phyloP scores from a whole-genome alignment of 805 yeast species.

The Suhomyces tanzawaensis region DNA sequence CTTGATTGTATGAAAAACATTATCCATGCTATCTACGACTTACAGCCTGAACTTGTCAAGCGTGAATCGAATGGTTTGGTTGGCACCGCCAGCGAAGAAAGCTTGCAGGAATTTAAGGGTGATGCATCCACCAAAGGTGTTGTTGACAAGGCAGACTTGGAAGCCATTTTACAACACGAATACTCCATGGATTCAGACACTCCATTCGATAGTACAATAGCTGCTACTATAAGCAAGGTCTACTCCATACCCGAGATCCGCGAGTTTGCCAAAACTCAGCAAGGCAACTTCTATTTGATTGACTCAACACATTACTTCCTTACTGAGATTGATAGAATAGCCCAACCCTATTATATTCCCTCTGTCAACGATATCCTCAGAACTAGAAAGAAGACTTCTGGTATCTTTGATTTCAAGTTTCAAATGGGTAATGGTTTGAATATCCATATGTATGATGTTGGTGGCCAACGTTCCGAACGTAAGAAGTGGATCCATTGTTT shows the following conservation, averaged over 20 bases:
- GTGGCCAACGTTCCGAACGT: conserved; percentile 94
- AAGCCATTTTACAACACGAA: conserved; percentile 45
- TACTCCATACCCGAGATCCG: conserved; percentile 60
- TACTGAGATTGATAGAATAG: conserved; percentile 60
- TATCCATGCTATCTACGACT: conserved; percentile 61
- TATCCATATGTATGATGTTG: conserved; percentile 69
- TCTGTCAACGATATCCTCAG: conserved; percentile 74
- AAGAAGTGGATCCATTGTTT: conserved; percentile 97
- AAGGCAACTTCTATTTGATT: conserved; percentile 73
- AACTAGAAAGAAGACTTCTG: conserved; percentile 89
- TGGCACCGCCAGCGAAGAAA: conserved; percentile 6
- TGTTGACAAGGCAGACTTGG: conserved; percentile 37
- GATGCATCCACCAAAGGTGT: conserved; percentile 10
- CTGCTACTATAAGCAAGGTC: conserved; percentile 47
- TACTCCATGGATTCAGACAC: conserved; percentile 53
- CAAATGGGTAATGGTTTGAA: conserved; percentile 57
- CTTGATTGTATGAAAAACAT: conserved; percentile 73
- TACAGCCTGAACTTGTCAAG: conserved; percentile 39
- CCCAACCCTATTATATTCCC: conserved; percentile 63
- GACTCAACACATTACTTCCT: conserved; percentile 84
- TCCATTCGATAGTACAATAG: conserved; percentile 49
- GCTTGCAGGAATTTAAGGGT: conserved; percentile 13
- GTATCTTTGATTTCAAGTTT: conserved; percentile 81
- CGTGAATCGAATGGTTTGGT: not conserved
- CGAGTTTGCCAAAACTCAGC: conserved; percentile 54